phyloP scores from a whole-genome alignment of 176 grass and related monocot species.

The Carex parvula region DNA sequence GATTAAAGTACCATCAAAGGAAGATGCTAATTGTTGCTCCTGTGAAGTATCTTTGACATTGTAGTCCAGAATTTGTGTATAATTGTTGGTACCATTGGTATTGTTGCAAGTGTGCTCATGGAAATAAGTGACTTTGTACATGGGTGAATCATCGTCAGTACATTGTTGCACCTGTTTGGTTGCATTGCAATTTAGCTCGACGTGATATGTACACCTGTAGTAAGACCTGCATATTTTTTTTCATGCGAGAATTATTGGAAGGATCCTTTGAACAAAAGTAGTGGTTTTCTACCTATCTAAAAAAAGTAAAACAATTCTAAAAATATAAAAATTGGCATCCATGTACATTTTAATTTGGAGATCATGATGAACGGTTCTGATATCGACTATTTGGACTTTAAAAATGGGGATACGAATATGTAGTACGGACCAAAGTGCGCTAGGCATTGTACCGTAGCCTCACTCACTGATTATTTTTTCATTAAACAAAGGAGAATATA shows the following conservation, averaged over 20 bases:
- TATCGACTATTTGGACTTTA: no score
- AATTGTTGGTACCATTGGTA: slow-evolving; percentile 23
- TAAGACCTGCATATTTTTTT: slow-evolving; percentile 42
- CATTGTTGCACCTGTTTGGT: slow-evolving; percentile 56
- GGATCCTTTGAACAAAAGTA: background rate
- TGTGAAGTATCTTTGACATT: slow-evolving; percentile 20
- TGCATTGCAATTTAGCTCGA: slow-evolving; percentile 47
- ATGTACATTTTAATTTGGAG: no score
- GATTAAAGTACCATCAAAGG: background rate
- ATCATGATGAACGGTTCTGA: no score
- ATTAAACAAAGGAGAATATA: no score
- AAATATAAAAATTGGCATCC: no score
- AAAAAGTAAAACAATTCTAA: no score
- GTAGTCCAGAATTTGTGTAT: slow-evolving; percentile 40
- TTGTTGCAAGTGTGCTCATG: slow-evolving; percentile 45
- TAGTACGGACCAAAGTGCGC: no score
- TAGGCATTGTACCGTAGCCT: no score
- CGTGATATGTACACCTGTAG: slow-evolving; percentile 54
- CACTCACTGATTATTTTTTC: no score
- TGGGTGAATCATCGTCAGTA: slow-evolving; percentile 35
- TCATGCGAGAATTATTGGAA: background rate
- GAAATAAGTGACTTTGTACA: slow-evolving; percentile 46
- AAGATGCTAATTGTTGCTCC: background rate
- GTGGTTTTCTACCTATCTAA: no score
- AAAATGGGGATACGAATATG: no score